Evolutionary conservation across 495 filamentous ascomycete species (phyloP), one percentile per base, ranked within the genome.

Genomic region (Tuber borchii): DNA sequence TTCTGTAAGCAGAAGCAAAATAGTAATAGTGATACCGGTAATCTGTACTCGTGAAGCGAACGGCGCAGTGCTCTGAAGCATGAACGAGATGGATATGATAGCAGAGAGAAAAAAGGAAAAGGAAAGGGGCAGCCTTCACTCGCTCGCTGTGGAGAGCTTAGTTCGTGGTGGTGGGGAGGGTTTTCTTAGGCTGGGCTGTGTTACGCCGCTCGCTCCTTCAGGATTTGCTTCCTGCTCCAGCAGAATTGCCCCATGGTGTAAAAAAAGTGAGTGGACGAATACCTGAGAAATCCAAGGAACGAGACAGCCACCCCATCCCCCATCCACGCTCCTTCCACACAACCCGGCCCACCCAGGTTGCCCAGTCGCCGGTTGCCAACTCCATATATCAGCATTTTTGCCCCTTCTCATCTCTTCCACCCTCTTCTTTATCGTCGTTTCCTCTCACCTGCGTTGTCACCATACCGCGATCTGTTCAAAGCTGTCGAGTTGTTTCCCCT

Each of bases 401-500:
- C 78, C 78, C 78, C 78, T 79, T 79, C 78, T 79, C 77, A 76
- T 73, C 65, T 73, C 71, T 79, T 79, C 78, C 40, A 79, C 77
- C 76, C 48, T 61, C 78, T 65, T 34, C 76, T 74, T 78, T 77
- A 82, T 81, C 74, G 73, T 79, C 71, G 75, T 78, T 81, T 82
- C 77, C 73, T 65, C 74, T 75, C 77, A 75, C 80, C 80, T 82
- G 80, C 81, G 81, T 83, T 83, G 81, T 81, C 79, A 79, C 75
- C 79, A 76, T 83, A 81, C 78, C 79, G 76, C 75, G 75, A 80
- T 80, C 76, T 82, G 80, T 81, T 74, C 77, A 76, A 76, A 72
- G 70, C 74, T 76, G 71, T 73, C 74, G 72, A 71, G 75, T 71
- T 48, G n/a, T 61, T 78, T 80, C 79, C 75, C 79, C 72, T 82